phyloP scores from a whole-genome alignment of 23 red algal species.

The Gracilariopsis chorda region DNA sequence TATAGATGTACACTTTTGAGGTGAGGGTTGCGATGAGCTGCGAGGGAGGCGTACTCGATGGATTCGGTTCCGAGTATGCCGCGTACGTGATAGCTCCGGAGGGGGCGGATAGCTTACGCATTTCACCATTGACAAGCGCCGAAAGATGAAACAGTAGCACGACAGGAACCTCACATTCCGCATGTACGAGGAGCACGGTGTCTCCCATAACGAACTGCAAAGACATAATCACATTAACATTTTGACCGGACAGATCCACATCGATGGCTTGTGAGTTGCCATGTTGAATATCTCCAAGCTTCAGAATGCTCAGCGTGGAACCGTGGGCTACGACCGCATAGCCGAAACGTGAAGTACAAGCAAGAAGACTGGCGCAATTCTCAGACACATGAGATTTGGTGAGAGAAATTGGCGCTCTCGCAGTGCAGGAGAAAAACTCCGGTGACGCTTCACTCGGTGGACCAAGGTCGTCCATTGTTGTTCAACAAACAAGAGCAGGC shows the following conservation, averaged over 20 bases:
- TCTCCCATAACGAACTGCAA: slow-evolving; percentile 22
- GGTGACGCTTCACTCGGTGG: background rate
- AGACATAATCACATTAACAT: background rate
- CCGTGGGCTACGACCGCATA: background rate
- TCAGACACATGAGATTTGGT: background rate
- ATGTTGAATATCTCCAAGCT: background rate
- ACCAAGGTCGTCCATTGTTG: background rate
- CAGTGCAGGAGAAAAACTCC: background rate
- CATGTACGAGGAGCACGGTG: slow-evolving; percentile 9
- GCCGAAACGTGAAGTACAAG: slow-evolving; percentile 28
- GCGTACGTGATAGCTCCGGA: background rate
- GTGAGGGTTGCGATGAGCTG: background rate
- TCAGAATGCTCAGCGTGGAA: background rate
- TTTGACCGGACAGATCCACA: slow-evolving; percentile 9
- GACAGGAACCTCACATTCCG: background rate
- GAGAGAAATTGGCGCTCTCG: background rate
- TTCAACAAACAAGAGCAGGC: too few species aligned
- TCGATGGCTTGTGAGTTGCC: background rate
- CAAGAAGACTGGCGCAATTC: slow-evolving; percentile 1
- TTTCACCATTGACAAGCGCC: background rate
- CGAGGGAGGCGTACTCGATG: background rate
- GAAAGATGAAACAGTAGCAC: background rate
- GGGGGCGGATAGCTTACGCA: background rate
- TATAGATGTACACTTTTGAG: background rate
- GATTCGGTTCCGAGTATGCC: background rate